A percentile compares a stretch with the other conserved stretches of the same genome.
phyloP scores from a whole-genome alignment of 2,329 filamentous ascomycete genomes.

The Nemania serpens region DNA sequence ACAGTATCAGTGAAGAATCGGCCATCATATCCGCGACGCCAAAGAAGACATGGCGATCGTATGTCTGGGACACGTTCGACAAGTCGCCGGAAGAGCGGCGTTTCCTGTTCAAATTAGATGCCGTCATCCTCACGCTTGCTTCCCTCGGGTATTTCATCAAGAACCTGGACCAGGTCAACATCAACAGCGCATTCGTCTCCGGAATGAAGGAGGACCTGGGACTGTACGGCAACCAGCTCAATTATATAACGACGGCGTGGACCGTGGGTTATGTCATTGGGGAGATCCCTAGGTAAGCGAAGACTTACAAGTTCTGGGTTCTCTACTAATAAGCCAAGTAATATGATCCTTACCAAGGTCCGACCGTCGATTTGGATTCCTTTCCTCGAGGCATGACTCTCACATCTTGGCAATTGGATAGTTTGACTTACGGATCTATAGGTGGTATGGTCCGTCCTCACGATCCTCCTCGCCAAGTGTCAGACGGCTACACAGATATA shows the following conservation, averaged over 20 bases:
- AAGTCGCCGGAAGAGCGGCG: constrained; percentile 47
- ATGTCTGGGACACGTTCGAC: constrained; percentile 55
- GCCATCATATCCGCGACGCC: constrained; percentile 32
- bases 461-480: constrained; percentile 42
- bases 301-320: too few species aligned
- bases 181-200: constrained; percentile 51
- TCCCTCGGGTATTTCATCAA: constrained; percentile 52
- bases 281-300: constrained; percentile 39
- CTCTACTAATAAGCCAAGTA: constrained; percentile 33
- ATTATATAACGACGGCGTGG: constrained; percentile 41
- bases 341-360: constrained; percentile 43
- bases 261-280: constrained; percentile 41
- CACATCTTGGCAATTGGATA: not conserved
- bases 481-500: constrained; percentile 43
- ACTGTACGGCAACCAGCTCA: constrained; percentile 48
- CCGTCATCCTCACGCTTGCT: constrained; percentile 47
- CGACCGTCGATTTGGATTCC: constrained; percentile 47
- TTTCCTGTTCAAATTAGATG: constrained; percentile 51
- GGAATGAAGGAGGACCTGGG: constrained; percentile 51
- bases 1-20: constrained; percentile 26
- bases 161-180: constrained; percentile 42
- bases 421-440: not conserved
- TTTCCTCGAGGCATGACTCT: constrained; percentile 37
- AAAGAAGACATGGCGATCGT: constrained; percentile 51
- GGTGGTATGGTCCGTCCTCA: constrained; percentile 41